A percentile compares a stretch with the other conserved stretches of the same genome.
Evolutionary conservation across 164 flowering plant genomes (phyloP).

Genomic region (Umbellularia californica): DNA sequence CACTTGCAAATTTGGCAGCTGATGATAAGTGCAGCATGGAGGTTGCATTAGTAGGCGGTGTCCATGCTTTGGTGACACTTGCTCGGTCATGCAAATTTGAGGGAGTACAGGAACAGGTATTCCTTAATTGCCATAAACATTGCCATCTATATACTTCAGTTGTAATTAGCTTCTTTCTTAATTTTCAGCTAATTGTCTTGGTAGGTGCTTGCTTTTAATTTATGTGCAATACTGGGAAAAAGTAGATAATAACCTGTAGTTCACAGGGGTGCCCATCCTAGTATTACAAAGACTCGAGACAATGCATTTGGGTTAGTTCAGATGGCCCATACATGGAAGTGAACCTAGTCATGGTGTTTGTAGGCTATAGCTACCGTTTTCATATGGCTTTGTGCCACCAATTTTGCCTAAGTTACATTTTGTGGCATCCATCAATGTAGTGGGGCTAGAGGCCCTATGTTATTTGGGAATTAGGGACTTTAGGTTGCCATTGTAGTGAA

Average conservation of each 20-base stretch:
- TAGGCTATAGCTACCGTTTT: not conserved
- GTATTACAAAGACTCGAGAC: too few relatives aligned
- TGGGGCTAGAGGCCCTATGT: not conserved
- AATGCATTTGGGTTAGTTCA: too few relatives aligned
- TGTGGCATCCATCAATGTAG: not conserved
- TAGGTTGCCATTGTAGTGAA: not conserved
- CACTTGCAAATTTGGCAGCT: conserved; percentile 96
- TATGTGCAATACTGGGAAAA: too few relatives aligned
- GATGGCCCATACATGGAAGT: too few relatives aligned
- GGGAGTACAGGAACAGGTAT: conserved; percentile 98
- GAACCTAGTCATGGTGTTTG: too few relatives aligned
- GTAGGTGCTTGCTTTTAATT: not conserved
- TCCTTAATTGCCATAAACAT: not conserved
- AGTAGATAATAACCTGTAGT: too few relatives aligned
- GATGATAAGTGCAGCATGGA: conserved; percentile 97
- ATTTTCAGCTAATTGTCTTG: not conserved
- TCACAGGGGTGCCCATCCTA: too few relatives aligned
- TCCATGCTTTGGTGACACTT: conserved; percentile 92
- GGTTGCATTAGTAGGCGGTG: conserved; percentile 89
- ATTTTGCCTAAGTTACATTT: too few relatives aligned
- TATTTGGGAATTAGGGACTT: not conserved
- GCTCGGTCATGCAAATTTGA: conserved; percentile 89
- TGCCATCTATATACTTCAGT: too few relatives aligned
- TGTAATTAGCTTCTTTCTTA: not conserved
- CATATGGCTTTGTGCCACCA: too few relatives aligned